Conservation (phyloP, 2,329 filamentous ascomycete genomes). For the Claviceps sorghi region DNA sequence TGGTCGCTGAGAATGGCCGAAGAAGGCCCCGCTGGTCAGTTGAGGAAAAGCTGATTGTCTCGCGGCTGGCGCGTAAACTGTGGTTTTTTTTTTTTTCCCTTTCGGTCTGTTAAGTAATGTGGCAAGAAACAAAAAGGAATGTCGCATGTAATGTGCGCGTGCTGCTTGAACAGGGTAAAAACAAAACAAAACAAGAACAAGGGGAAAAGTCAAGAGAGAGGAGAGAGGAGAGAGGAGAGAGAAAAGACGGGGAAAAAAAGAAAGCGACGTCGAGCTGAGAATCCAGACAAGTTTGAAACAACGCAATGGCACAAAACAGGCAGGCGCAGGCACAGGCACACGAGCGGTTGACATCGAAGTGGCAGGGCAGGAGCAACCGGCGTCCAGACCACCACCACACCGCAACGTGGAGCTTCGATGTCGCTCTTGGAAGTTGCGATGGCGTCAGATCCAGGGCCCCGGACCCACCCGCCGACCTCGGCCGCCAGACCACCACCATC, state of each 20-base stretch:
- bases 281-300: not conserved
- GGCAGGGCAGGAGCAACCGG: too few species aligned
- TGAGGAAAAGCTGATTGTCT: not conserved
- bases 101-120: too few species aligned
- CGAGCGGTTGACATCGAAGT: not conserved
- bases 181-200: not conserved
- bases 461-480: not conserved
- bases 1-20: not conserved
- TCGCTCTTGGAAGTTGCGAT: constrained; percentile 4
- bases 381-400: not conserved
- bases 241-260: not conserved
- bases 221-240: too few species aligned
- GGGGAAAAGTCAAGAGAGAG: too few species aligned
- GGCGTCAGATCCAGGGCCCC: constrained; percentile 6
- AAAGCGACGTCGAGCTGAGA: not conserved
- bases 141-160: not conserved
- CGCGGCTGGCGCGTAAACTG: not conserved
- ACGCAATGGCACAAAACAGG: not conserved
- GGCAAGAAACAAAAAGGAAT: not conserved
- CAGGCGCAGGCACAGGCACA: not conserved
- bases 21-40: constrained; percentile 2
- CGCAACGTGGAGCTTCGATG: not conserved
- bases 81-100: not conserved
- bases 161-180: not conserved
- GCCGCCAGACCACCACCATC: not conserved